Conservation (phyloP, 768 basidiomycete species). For the Hemileccinum rubropunctum region DNA sequence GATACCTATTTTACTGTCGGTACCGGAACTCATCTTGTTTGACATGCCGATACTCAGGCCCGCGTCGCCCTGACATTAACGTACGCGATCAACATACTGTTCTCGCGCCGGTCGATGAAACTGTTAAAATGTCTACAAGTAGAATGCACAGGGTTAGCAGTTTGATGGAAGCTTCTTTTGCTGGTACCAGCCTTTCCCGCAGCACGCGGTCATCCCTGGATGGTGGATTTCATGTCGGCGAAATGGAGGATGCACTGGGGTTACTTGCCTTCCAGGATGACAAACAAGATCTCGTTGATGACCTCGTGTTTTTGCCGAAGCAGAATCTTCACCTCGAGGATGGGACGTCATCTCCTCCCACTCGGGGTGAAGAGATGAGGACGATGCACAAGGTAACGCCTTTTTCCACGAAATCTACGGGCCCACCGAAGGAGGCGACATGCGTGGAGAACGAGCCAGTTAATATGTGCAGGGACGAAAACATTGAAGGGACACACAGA, state of each 20-base stretch:
- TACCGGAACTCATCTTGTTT: constrained; percentile 8
- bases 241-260: background rate
- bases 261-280: background rate
- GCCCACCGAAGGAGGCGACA: background rate
- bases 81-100: background rate
- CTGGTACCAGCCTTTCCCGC: background rate
- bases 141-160: constrained; percentile 2
- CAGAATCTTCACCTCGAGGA: background rate
- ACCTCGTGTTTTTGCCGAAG: background rate
- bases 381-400: constrained; percentile 9
- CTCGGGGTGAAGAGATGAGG: background rate
- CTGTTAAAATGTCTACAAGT: background rate
- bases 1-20: constrained; percentile 1
- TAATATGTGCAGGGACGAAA: background rate
- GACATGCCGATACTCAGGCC: constrained; percentile 19
- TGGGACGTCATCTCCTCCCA: background rate
- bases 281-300: background rate
- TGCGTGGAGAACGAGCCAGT: background rate
- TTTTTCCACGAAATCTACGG: constrained; percentile 1
- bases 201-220: constrained; percentile 1
- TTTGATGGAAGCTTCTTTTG: background rate
- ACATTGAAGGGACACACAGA: background rate
- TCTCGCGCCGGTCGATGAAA: background rate
- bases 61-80: background rate
- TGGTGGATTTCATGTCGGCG: background rate